A percentile compares a stretch with the other conserved stretches of the same genome.
These are phyloP conservation scores for Vitis vinifera DNA, from an alignment of 164 flowering plant genomes.

Conservation along the genomic window DNA sequence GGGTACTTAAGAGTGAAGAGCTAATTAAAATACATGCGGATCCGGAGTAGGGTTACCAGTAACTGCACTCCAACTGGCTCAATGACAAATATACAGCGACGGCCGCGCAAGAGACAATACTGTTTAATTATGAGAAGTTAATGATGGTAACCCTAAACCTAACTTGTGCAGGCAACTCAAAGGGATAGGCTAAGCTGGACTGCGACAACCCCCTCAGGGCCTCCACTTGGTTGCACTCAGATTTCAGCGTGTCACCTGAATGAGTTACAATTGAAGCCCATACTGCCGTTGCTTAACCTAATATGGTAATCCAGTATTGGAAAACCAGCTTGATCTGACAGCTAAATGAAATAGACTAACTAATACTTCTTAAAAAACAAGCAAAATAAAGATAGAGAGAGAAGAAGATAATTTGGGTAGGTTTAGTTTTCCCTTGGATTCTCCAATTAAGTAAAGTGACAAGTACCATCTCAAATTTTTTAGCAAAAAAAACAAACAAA, in stretches of 20 bases:
- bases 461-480: too few species aligned
- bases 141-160: slow-evolving; percentile 10
- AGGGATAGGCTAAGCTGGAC: slow-evolving; percentile 23
- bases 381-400: background rate
- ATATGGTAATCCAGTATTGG: slow-evolving; percentile 5
- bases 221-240: slow-evolving; percentile 2
- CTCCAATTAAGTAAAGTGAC: too few species aligned
- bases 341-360: background rate
- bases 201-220: slow-evolving; percentile 1
- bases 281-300: slow-evolving; percentile 11
- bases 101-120: slow-evolving; percentile 9
- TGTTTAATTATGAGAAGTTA: background rate
- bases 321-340: slow-evolving; percentile 2
- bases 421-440: too few species aligned
- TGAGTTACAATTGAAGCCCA: background rate
- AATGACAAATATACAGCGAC: background rate
- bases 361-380: background rate
- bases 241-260: slow-evolving; percentile 3
- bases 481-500: too few species aligned
- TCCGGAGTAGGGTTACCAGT: slow-evolving; percentile 1
- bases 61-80: background rate
- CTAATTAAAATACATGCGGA: background rate
- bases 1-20: slow-evolving; percentile 7
- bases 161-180: background rate
- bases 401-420: too few species aligned